These are phyloP conservation scores for Ogataea minuta DNA, from an alignment of 805 yeast species.

Conservation along the genomic window DNA sequence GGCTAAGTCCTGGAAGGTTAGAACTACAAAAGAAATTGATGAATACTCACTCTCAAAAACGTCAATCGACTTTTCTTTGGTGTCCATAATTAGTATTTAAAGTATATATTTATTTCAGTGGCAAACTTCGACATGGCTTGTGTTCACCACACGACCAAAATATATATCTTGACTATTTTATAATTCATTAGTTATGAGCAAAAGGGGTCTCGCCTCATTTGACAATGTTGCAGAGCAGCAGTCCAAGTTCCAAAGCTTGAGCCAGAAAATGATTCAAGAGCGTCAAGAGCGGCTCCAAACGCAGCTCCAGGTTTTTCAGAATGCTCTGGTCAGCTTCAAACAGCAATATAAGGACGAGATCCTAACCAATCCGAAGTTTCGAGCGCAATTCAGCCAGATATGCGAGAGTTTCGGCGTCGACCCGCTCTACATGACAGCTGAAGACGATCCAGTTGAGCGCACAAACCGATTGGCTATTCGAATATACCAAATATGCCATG, in stretches of 20 bases:
- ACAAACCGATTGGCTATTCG: slow-evolving; percentile 68
- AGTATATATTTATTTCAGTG: slow-evolving; percentile 12
- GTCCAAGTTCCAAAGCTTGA: slow-evolving; percentile 47
- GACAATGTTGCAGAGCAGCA: slow-evolving; percentile 24
- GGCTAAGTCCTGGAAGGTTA: slow-evolving; percentile 19
- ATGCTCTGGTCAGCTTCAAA: slow-evolving; percentile 74
- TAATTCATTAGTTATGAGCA: slow-evolving; percentile 15
- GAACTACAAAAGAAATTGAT: slow-evolving; percentile 1
- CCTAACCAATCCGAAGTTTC: slow-evolving; percentile 57
- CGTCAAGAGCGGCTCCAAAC: slow-evolving; percentile 63
- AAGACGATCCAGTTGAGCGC: slow-evolving; percentile 48
- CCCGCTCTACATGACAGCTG: slow-evolving; percentile 50
- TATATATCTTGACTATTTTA: background rate
- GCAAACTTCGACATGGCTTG: slow-evolving; percentile 11
- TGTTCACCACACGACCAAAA: slow-evolving; percentile 9
- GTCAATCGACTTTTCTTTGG: slow-evolving; percentile 7
- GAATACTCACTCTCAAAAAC: slow-evolving; percentile 18
- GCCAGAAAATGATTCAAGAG: slow-evolving; percentile 46
- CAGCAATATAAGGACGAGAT: slow-evolving; percentile 68
- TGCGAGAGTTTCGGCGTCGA: slow-evolving; percentile 83
- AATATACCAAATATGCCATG: slow-evolving; percentile 72
- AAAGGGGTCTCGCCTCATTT: slow-evolving; percentile 32
- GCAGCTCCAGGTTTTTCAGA: slow-evolving; percentile 75
- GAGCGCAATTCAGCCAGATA: slow-evolving; percentile 71
- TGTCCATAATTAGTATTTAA: slow-evolving; percentile 5